These are phyloP conservation scores for Whalleya microplaca DNA, from an alignment of 2,329 filamentous ascomycete genomes.

Conservation along the genomic window DNA sequence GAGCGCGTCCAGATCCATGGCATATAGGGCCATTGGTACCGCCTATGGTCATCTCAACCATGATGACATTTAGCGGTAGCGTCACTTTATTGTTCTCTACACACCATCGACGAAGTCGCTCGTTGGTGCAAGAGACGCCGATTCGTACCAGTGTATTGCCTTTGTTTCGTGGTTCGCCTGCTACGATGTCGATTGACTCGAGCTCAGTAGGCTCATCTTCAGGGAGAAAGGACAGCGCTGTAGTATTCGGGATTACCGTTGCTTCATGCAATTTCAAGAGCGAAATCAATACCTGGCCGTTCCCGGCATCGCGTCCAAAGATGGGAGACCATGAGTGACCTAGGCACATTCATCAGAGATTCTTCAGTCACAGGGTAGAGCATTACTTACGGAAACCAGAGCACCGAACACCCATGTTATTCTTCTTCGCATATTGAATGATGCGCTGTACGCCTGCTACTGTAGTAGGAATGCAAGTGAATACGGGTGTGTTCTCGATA, in stretches of 20 bases:
- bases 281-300: slow-evolving; percentile 47
- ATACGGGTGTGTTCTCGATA: slow-evolving; percentile 43
- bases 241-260: slow-evolving; percentile 42
- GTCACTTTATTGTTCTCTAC: slow-evolving; percentile 45
- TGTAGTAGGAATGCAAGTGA: slow-evolving; percentile 47
- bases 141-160: slow-evolving; percentile 42
- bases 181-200: slow-evolving; percentile 43
- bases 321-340: slow-evolving; percentile 46
- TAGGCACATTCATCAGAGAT: neutral
- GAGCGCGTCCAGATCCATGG: slow-evolving; percentile 48
- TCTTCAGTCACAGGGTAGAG: neutral
- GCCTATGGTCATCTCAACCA: slow-evolving; percentile 52
- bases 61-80: slow-evolving; percentile 49
- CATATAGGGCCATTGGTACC: slow-evolving; percentile 51
- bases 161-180: slow-evolving; percentile 32
- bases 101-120: slow-evolving; percentile 50
- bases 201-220: slow-evolving; percentile 34
- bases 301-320: slow-evolving; percentile 37
- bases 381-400: slow-evolving; percentile 41
- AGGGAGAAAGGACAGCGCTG: slow-evolving; percentile 10
- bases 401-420: slow-evolving; percentile 44
- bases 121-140: slow-evolving; percentile 49
- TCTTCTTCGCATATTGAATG: slow-evolving; percentile 41
- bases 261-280: slow-evolving; percentile 44
- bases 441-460: slow-evolving; percentile 45